Percentiles rank a stretch among this genome's conserved stretches.
phyloP scores from a whole-genome alignment of 2,329 filamentous ascomycete species.

The Fusarium solani-melongenae region DNA sequence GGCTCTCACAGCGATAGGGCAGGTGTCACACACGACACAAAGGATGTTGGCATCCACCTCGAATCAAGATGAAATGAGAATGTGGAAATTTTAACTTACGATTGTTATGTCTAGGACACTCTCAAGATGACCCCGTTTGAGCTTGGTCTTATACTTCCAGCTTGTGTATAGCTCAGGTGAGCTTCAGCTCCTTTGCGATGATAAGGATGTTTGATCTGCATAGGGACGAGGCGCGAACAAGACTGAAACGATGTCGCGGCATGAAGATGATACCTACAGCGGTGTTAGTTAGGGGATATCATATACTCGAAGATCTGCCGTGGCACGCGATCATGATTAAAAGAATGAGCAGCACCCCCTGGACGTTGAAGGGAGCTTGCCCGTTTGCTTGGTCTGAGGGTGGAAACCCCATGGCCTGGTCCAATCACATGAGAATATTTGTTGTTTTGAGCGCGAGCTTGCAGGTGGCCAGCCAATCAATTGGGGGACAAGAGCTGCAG shows the following conservation, averaged over 20 bases:
- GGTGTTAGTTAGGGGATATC: background rate
- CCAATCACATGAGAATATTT: background rate
- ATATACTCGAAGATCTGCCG: background rate
- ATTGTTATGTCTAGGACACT: background rate
- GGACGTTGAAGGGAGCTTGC: background rate
- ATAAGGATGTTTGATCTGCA: background rate
- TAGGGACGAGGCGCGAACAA: background rate
- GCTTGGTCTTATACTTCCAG: background rate
- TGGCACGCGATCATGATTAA: background rate
- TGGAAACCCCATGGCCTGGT: background rate
- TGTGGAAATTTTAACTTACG: background rate
- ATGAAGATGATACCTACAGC: background rate
- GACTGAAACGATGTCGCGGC: background rate
- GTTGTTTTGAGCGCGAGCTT: background rate
- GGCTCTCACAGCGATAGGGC: background rate
- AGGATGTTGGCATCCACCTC: background rate
- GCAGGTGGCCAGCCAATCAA: background rate
- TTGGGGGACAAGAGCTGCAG: background rate
- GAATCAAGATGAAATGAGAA: background rate
- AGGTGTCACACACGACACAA: slow-evolving; percentile 8
- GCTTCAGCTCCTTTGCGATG: background rate
- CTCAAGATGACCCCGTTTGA: background rate
- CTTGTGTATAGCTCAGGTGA: background rate
- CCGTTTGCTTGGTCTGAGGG: background rate
- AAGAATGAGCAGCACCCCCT: background rate